phyloP scores from a whole-genome alignment of 768 basidiomycete species.

The Naganishia vaughanmartiniae region DNA sequence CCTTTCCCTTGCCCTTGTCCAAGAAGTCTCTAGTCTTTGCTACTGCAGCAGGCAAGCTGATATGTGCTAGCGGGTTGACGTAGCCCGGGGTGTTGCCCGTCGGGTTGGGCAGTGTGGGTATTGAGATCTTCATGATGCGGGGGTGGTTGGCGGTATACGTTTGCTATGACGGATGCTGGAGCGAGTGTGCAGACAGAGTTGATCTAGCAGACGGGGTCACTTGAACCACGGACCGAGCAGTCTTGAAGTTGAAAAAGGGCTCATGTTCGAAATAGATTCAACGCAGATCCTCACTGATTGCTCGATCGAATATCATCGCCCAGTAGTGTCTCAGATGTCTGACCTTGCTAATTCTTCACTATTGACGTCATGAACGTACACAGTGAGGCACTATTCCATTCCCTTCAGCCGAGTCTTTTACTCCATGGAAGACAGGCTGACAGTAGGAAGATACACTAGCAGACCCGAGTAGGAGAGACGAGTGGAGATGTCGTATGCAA shows the following conservation, averaged over 20 bases:
- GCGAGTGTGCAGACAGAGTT: neutral
- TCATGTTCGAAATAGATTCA: too few species aligned
- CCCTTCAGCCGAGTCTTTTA: too few species aligned
- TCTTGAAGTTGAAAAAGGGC: too few species aligned
- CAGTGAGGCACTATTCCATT: too few species aligned
- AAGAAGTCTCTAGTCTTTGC: slow-evolving; percentile 58
- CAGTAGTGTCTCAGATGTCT: neutral
- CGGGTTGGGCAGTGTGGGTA: slow-evolving; percentile 47
- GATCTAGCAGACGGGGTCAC: too few species aligned
- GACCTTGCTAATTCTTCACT: neutral
- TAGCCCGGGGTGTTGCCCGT: slow-evolving; percentile 34
- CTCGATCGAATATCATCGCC: neutral
- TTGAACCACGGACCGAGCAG: too few species aligned
- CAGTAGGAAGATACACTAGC: too few species aligned
- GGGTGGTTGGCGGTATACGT: neutral
- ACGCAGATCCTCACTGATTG: too few species aligned
- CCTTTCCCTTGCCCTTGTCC: slow-evolving; percentile 61
- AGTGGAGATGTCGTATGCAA: too few species aligned
- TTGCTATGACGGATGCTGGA: neutral
- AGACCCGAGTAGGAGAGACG: too few species aligned
- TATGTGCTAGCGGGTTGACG: slow-evolving; percentile 39
- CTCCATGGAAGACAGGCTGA: too few species aligned
- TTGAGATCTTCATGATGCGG: slow-evolving; percentile 41
- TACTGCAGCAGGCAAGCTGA: slow-evolving; percentile 39
- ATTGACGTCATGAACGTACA: neutral